phyloP scores from a whole-genome alignment of 129 eudicot genomes.

The Daucus carota region DH1_v3.0 NC_030386.2:34071501-34072000 shows the following conservation, averaged over 20 bases:
- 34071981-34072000: slow-evolving; percentile 51
- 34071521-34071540: not conserved
- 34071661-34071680: not conserved
- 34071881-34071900: slow-evolving; percentile 66
- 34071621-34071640: slow-evolving; percentile 72
- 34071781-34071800: not conserved
- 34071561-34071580: not conserved
- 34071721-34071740: slow-evolving; percentile 58
- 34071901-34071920: slow-evolving; percentile 49
- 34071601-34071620: slow-evolving; percentile 51
- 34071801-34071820: not conserved
- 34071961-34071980: slow-evolving; percentile 84
- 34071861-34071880: slow-evolving; percentile 60
- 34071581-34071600: slow-evolving; percentile 3
- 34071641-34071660: not conserved
- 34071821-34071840: not conserved
- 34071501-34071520: not conserved
- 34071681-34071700: not conserved
- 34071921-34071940: slow-evolving; percentile 22
- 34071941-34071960: slow-evolving; percentile 87
- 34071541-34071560: not conserved
- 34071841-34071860: slow-evolving; percentile 83
- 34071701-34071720: not conserved
- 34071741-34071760: slow-evolving; percentile 58
- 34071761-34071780: slow-evolving; percentile 61